Conservation (phyloP, 2,329 filamentous ascomycete genomes). For the Aureobasidium zeae region DNA sequence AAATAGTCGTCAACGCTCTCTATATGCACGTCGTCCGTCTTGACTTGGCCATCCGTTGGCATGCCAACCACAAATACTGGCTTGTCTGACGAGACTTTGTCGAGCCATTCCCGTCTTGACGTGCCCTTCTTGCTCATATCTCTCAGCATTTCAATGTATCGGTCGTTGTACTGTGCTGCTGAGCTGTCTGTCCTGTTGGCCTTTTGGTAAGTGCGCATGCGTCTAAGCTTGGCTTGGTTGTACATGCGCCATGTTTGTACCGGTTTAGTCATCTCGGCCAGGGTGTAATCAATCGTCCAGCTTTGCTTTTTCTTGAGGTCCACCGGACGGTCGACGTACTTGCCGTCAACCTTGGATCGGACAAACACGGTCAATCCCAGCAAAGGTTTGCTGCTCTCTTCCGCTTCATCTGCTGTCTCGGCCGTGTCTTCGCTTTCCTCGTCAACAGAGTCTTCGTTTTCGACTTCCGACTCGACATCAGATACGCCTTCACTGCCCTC, state of each 20-base stretch:
- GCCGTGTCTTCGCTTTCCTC: background rate
- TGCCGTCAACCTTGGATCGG: conserved; percentile 62
- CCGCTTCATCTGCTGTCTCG: background rate
- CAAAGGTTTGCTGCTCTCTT: conserved; percentile 32
- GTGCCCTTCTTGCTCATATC: conserved; percentile 48
- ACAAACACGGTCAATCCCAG: conserved; percentile 64
- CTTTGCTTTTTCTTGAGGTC: conserved; percentile 36
- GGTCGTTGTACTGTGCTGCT: conserved; percentile 12
- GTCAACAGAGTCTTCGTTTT: background rate
- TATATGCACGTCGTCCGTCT: conserved; percentile 12
- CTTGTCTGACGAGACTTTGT: conserved; percentile 41
- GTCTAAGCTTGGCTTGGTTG: conserved; percentile 45
- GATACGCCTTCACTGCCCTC: background rate
- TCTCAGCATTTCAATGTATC: conserved; percentile 38
- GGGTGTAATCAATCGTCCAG: conserved; percentile 72
- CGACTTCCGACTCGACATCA: background rate
- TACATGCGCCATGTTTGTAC: conserved; percentile 47
- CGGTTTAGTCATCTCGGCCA: conserved; percentile 50
- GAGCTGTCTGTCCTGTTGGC: conserved; percentile 22
- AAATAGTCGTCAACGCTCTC: conserved; percentile 20
- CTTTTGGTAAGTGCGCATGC: conserved; percentile 38
- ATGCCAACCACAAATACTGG: conserved; percentile 30
- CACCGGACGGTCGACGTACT: conserved; percentile 52
- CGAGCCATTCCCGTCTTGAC: conserved; percentile 47
- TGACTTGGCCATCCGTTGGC: background rate